These are phyloP conservation scores for Silene vulgaris DNA, from an alignment of 179 eudicot genomes.

Conservation along the genomic window DNA sequence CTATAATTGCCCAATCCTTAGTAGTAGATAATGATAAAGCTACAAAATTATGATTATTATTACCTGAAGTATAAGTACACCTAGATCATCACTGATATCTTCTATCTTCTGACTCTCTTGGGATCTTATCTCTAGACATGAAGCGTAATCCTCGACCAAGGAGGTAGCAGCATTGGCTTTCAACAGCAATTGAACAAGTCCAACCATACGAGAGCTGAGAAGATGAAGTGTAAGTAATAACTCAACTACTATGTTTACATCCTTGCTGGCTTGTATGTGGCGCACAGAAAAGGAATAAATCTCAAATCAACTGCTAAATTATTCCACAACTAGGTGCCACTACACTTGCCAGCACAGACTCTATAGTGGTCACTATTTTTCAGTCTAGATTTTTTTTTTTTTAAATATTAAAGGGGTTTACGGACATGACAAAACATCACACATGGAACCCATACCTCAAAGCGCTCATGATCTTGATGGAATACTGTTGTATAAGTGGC, in stretches of 20 bases:
- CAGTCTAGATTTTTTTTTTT: neutral
- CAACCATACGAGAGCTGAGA: constrained; percentile 84
- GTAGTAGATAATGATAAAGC: neutral
- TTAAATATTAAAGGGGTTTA: neutral
- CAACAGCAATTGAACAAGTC: constrained; percentile 73
- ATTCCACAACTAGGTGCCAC: neutral
- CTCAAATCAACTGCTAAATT: constrained; percentile 3
- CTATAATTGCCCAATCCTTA: neutral
- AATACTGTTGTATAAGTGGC: constrained; percentile 74
- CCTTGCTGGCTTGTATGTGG: neutral
- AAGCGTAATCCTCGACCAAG: constrained; percentile 94
- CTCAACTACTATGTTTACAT: neutral
- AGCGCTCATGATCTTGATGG: constrained; percentile 81
- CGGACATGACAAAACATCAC: neutral
- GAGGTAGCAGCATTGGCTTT: constrained; percentile 70
- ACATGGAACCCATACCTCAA: constrained; percentile 50
- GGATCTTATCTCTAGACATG: constrained; percentile 83
- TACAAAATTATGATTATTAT: neutral
- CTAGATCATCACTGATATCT: constrained; percentile 77
- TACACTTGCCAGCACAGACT: neutral
- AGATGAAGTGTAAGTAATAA: constrained; percentile 12
- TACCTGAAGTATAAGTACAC: constrained; percentile 92
- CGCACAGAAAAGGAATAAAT: constrained; percentile 2
- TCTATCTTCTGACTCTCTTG: constrained; percentile 78
- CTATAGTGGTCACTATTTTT: neutral